Evolutionary conservation across 139 green algal genomes (phyloP).

Genomic region (Coelastrella sp.): DNA sequence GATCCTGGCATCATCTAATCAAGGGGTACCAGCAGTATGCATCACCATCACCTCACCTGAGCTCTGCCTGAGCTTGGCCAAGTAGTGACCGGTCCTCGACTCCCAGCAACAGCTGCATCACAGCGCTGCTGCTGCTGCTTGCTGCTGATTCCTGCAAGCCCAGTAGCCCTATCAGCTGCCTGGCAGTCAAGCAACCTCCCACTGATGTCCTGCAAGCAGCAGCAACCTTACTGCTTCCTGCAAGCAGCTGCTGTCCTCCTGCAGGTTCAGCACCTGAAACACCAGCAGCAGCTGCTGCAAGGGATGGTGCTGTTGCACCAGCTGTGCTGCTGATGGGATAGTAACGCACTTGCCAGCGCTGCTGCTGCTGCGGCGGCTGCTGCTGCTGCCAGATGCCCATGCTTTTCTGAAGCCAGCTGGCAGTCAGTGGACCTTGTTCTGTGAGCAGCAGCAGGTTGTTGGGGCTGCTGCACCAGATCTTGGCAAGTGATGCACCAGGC

Average conservation of each 20-base stretch:
- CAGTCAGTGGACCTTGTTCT: constrained; percentile 18
- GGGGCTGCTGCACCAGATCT: neutral
- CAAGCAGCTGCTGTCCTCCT: neutral
- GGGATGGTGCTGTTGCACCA: neutral
- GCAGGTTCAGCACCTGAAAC: neutral
- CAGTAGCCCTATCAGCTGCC: constrained; percentile 11
- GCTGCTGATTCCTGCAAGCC: neutral
- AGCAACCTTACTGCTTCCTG: neutral
- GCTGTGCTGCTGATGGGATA: constrained; percentile 2
- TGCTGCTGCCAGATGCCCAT: constrained; percentile 20
- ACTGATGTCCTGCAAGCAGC: neutral
- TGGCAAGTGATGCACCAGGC: neutral
- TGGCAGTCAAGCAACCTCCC: constrained; percentile 18
- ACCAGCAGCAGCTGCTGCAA: constrained; percentile 5
- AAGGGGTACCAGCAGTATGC: no score
- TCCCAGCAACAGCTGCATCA: neutral
- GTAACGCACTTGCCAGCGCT: constrained; percentile 32
- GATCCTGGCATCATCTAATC: no score
- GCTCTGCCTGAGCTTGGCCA: neutral
- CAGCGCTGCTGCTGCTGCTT: neutral
- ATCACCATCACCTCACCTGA: neutral
- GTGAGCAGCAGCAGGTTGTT: constrained; percentile 34
- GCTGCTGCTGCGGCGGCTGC: constrained; percentile 1
- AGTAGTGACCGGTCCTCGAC: neutral
- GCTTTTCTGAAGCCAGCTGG: constrained; percentile 15